phyloP scores from a whole-genome alignment of 2,329 filamentous ascomycete species.

The Pyrenophora tritici-repentis region DNA sequence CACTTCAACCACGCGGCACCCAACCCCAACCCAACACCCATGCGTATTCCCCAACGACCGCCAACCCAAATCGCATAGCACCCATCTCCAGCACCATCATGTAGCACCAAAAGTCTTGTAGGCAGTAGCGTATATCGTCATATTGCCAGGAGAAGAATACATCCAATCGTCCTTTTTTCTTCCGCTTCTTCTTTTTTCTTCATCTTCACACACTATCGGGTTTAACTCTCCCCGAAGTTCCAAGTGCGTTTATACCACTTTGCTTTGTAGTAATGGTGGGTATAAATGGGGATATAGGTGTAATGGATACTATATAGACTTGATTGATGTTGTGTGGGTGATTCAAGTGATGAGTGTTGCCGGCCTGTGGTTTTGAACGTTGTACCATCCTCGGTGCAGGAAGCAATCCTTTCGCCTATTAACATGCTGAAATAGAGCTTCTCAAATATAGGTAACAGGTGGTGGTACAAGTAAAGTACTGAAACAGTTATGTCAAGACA shows the following conservation, averaged over 20 bases:
- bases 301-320: conserved; percentile 19
- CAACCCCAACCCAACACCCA: conserved; percentile 8
- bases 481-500: too few species aligned
- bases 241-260: conserved; percentile 9
- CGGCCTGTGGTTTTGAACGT: too few species aligned
- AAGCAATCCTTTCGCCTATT: too few species aligned
- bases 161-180: conserved; percentile 23
- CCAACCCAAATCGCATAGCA: conserved; percentile 30
- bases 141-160: conserved; percentile 33
- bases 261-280: conserved; percentile 9
- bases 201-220: background rate
- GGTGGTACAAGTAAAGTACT: too few species aligned
- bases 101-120: conserved; percentile 43
- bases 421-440: too few species aligned
- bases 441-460: too few species aligned
- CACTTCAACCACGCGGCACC: conserved; percentile 17
- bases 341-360: background rate
- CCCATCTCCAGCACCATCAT: conserved; percentile 36
- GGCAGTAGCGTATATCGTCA: conserved; percentile 19
- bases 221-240: background rate
- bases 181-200: conserved; percentile 2
- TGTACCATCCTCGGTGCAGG: too few species aligned
- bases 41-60: conserved; percentile 9
- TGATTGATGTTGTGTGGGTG: background rate
- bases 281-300: conserved; percentile 23